Conservation (phyloP, 2,329 filamentous ascomycete species). For the Arthrobotrys pseudoclavata region DNA sequence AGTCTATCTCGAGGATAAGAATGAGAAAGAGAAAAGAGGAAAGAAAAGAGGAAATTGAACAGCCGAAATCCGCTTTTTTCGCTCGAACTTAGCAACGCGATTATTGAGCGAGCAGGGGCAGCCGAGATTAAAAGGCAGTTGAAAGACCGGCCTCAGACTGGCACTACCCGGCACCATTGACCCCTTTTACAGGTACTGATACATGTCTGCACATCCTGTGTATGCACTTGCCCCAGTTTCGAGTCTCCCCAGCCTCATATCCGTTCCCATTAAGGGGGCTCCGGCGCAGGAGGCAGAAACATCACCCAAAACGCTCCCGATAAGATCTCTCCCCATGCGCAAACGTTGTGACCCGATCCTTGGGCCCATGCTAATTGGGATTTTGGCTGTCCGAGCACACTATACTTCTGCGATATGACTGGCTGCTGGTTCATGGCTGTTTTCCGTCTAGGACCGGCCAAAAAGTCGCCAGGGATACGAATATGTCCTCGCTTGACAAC, state of each 20-base stretch:
- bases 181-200: constrained; percentile 29
- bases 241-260: constrained; percentile 19
- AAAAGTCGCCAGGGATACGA: constrained; percentile 19
- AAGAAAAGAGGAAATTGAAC: constrained; percentile 9
- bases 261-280: constrained; percentile 37
- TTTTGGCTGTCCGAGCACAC: constrained; percentile 41
- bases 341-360: constrained; percentile 48
- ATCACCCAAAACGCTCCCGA: constrained; percentile 50
- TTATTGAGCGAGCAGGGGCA: constrained; percentile 48
- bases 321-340: constrained; percentile 49
- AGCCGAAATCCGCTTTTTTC: constrained; percentile 13
- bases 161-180: constrained; percentile 25
- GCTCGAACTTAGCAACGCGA: constrained; percentile 14
- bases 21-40: constrained; percentile 8
- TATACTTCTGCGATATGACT: constrained; percentile 34
- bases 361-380: constrained; percentile 42
- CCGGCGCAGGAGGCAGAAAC: constrained; percentile 35
- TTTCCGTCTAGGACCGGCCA: constrained; percentile 15
- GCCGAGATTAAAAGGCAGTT: constrained; percentile 59
- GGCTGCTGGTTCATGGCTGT: neutral
- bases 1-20: neutral
- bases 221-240: constrained; percentile 1
- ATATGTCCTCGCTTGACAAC: constrained; percentile 1
- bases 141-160: constrained; percentile 42
- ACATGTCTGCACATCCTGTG: too few species aligned